Evolutionary conservation across 1,284 basidiomycete genomes (phyloP), one percentile per base, ranked within the genome.

Genomic region (Polyporus tsugae): DNA sequence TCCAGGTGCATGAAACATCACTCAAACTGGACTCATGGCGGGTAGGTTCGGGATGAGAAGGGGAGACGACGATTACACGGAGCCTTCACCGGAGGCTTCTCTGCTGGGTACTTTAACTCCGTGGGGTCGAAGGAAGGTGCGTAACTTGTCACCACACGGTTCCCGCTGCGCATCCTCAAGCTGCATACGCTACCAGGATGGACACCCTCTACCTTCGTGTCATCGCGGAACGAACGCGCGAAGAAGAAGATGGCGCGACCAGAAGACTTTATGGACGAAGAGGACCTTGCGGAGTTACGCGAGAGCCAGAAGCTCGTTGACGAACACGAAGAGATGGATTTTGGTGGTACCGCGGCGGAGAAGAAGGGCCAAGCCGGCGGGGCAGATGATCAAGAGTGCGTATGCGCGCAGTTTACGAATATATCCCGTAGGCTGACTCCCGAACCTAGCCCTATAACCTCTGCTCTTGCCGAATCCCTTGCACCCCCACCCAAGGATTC

Each of bases 191-290:
- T 65, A 42, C 15, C 74, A 96, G 97, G 98, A 88, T 99, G 97
- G 97, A 82, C 94, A 4, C 97, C 97, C 0, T 87, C 92, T 11
- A 93, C 94, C 3, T 99, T 99, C 79, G 91, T 95, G 25, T 97
- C 95, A 0, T 97, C 95, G 11, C 87, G 95, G 25, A 81, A 81
- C 19, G 91, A 94, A 55, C 87, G 95, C 42, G 89, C 91, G 35
- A 91, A 91, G 75, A 60, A 60, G 35, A 87, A 87, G 74, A 78
- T 79, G 0, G 81, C 84, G 19, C 86, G 88, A 13, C 90, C 93
- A 0, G 95, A 98, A 78, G 97, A 99, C 79, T 99, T 96, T 79
- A 99, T 99, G 97, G 97, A 99, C 81, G 97, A 98, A 57, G 98
- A 99, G 81, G 97, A 98, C 79, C 82, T 97, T n/a, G 89, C 91